Evolutionary conservation across 2,329 filamentous ascomycete species (phyloP).

Genomic region (Aspergillus udagawae): DNA sequence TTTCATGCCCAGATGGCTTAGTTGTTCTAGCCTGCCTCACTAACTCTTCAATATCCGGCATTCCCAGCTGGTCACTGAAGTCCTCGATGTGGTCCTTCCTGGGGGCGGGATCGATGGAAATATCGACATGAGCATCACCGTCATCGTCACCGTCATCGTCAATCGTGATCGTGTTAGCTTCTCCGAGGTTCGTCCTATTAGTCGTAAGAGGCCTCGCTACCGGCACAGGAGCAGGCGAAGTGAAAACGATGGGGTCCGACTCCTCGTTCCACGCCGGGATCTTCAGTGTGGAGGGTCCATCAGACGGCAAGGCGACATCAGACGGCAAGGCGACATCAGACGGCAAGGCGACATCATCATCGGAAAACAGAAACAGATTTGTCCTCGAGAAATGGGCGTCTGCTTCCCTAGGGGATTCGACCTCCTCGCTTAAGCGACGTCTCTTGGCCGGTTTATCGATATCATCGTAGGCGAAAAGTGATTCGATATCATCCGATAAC

Average conservation of each 20-base stretch:
- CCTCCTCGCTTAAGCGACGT: conserved; percentile 26
- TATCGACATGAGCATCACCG: neutral
- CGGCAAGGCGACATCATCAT: conserved; percentile 23
- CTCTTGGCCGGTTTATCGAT: conserved; percentile 29
- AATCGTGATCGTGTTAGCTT: conserved; percentile 30
- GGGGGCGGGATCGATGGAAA: neutral
- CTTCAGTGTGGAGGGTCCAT: neutral
- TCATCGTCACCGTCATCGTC: conserved; percentile 30
- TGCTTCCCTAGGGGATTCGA: neutral
- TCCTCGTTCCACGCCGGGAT: conserved; percentile 18
- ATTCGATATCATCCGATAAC: conserved; percentile 27
- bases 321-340: too few relatives aligned
- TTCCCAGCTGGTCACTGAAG: conserved; percentile 28
- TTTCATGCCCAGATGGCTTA: conserved; percentile 9
- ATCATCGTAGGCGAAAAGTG: conserved; percentile 24
- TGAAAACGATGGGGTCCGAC: conserved; percentile 42
- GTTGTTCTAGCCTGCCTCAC: conserved; percentile 18
- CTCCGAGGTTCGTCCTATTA: neutral
- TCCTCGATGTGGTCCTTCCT: conserved; percentile 28
- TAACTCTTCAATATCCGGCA: conserved; percentile 24
- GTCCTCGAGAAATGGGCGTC: conserved; percentile 3
- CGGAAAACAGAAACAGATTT: conserved; percentile 24
- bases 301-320: conserved; percentile 17
- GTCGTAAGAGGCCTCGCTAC: neutral
- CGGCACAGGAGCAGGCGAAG: conserved; percentile 36